Conservation (phyloP, 768 basidiomycete genomes). For the Lenzites betulinus region DNA sequence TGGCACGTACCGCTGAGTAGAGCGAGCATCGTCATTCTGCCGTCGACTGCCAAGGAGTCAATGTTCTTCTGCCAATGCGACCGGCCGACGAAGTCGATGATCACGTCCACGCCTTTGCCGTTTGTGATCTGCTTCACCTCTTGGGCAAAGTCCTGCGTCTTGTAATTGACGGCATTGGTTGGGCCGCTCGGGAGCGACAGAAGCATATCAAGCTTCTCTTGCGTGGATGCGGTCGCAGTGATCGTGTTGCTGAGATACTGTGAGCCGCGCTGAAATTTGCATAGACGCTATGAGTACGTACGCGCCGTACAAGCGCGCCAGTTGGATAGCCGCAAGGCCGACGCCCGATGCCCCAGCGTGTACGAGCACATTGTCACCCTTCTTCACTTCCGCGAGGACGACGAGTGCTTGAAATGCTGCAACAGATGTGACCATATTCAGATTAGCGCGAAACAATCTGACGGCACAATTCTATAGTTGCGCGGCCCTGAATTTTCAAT, state of each 20-base stretch:
- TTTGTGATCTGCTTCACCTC: slow-evolving; percentile 69
- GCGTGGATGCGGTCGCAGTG: slow-evolving; percentile 83
- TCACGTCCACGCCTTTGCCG: slow-evolving; percentile 74
- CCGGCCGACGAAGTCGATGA: slow-evolving; percentile 84
- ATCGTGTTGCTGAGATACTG: slow-evolving; percentile 54
- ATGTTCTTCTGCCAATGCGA: slow-evolving; percentile 77
- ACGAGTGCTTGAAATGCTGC: slow-evolving; percentile 66
- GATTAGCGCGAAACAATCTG: too few species aligned
- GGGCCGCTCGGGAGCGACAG: slow-evolving; percentile 65
- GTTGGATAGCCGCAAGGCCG: slow-evolving; percentile 84
- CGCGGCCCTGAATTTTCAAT: slow-evolving; percentile 5
- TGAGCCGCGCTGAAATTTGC: slow-evolving; percentile 2
- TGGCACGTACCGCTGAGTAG: slow-evolving; percentile 58
- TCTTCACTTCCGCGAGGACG: slow-evolving; percentile 65
- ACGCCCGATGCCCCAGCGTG: slow-evolving; percentile 94
- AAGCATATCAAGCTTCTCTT: slow-evolving; percentile 81
- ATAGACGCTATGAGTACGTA: slow-evolving; percentile 42
- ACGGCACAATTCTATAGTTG: too few species aligned
- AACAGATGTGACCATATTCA: not conserved
- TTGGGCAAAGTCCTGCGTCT: slow-evolving; percentile 75
- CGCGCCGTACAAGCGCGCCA: slow-evolving; percentile 76
- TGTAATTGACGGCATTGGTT: slow-evolving; percentile 84
- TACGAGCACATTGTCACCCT: slow-evolving; percentile 76
- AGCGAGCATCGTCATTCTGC: slow-evolving; percentile 70
- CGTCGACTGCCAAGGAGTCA: slow-evolving; percentile 67